Conservation (phyloP, 2,329 filamentous ascomycete genomes). For the Pseudogymnoascus sp. region DNA sequence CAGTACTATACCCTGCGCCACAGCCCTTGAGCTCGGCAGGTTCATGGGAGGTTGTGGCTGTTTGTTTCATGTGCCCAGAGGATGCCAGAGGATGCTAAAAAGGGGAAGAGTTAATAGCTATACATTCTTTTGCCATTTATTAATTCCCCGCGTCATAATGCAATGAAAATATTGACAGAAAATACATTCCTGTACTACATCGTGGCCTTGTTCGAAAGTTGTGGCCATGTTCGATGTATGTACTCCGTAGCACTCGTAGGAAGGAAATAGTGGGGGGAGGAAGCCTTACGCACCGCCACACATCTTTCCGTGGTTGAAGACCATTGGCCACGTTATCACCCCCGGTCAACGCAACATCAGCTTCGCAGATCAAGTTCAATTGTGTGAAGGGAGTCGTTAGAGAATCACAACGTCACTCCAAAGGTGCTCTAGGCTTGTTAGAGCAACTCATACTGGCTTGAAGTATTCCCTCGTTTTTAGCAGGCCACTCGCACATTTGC, state of each 20-base stretch:
- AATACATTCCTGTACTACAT: neutral
- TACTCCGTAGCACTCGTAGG: constrained; percentile 1
- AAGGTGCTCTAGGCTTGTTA: neutral
- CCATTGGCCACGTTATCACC: constrained; percentile 9
- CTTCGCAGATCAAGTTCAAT: constrained; percentile 8
- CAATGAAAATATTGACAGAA: neutral
- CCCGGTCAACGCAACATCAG: constrained; percentile 3
- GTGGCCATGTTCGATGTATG: neutral
- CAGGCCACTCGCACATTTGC: neutral
- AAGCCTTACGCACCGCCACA: constrained; percentile 6
- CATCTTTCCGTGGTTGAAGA: neutral
- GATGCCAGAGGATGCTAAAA: neutral
- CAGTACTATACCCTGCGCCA: neutral
- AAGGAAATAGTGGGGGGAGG: neutral
- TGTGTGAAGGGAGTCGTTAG: neutral
- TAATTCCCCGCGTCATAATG: neutral
- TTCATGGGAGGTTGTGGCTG: neutral
- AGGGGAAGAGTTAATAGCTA: neutral
- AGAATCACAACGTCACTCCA: neutral
- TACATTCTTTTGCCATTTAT: neutral
- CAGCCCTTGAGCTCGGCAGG: neutral
- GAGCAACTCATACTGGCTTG: neutral
- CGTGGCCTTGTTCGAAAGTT: constrained; percentile 1
- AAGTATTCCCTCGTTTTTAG: neutral
- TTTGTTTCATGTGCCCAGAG: neutral